Percentiles rank a stretch among this genome's conserved stretches.
Evolutionary conservation across 2,329 filamentous ascomycete genomes (phyloP).

Genomic region (Tolypocladium cylindrosporum): DNA sequence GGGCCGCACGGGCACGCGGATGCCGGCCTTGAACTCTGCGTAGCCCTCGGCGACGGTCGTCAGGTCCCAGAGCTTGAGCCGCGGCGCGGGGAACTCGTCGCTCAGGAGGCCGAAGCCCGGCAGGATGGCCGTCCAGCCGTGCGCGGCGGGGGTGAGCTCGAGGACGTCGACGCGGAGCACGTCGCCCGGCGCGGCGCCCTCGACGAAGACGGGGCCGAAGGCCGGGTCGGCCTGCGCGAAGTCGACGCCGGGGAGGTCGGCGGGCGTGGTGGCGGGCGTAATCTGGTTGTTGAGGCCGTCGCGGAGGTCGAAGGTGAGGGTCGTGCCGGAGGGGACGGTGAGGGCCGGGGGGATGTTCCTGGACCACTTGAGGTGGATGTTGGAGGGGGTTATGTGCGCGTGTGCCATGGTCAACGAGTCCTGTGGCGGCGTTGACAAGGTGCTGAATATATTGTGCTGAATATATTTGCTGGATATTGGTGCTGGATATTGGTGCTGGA

Average conservation of each 20-base stretch:
- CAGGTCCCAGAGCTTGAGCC: conserved; percentile 39
- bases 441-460: too few relatives aligned
- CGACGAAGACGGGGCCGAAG: conserved; percentile 38
- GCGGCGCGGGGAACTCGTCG: conserved; percentile 33
- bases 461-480: too few relatives aligned
- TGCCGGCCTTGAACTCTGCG: conserved; percentile 34
- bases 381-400: conserved; percentile 14
- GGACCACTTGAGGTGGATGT: conserved; percentile 37
- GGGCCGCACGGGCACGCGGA: conserved; percentile 37
- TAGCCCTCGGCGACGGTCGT: conserved; percentile 9
- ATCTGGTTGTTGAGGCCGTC: conserved; percentile 42
- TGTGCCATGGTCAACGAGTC: conserved; percentile 3
- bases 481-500: too few relatives aligned
- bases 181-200: conserved; percentile 39
- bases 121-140: conserved; percentile 44
- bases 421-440: too few relatives aligned
- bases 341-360: conserved; percentile 31
- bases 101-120: conserved; percentile 38
- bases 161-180: conserved; percentile 41
- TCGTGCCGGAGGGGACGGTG: conserved; percentile 35
- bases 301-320: conserved; percentile 36
- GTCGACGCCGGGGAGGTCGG: conserved; percentile 29
- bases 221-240: conserved; percentile 33
- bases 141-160: conserved; percentile 30
- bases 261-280: conserved; percentile 27